Conservation (phyloP, 257 asterid genomes). For the Verbena officinalis region DNA sequence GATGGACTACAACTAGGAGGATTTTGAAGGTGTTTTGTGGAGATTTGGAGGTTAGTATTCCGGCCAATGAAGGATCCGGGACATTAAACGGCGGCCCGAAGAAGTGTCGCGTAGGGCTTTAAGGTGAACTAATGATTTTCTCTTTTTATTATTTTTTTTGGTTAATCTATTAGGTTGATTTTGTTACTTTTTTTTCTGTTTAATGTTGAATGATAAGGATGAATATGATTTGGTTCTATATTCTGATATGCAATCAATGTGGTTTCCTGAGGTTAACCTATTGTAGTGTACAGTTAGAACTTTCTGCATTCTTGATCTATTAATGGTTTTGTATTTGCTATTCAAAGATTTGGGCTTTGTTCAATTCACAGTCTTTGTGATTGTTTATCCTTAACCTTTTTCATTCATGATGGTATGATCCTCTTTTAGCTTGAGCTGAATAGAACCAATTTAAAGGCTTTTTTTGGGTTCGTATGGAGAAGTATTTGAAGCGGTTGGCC, state of each 20-base stretch:
- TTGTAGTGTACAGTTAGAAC: constrained; percentile 30
- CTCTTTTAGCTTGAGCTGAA: constrained; percentile 1
- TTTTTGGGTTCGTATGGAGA: not conserved
- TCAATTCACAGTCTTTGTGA: constrained; percentile 7
- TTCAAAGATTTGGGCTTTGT: constrained; percentile 10
- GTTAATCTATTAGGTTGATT: constrained; percentile 21
- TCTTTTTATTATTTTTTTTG: constrained; percentile 1
- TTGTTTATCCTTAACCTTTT: not conserved
- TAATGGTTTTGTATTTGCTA: constrained; percentile 18
- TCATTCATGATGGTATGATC: not conserved
- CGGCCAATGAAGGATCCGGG: constrained; percentile 47
- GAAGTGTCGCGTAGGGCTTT: constrained; percentile 79
- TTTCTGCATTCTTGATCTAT: constrained; percentile 24
- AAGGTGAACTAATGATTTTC: constrained; percentile 38
- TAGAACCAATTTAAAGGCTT: not conserved
- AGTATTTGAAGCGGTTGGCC: not conserved
- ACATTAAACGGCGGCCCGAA: constrained; percentile 55
- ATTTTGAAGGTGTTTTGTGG: constrained; percentile 72
- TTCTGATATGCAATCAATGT: constrained; percentile 24
- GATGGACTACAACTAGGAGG: constrained; percentile 79
- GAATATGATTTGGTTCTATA: constrained; percentile 26
- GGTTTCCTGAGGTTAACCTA: constrained; percentile 29
- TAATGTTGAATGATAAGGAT: constrained; percentile 37
- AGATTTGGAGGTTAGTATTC: constrained; percentile 50
- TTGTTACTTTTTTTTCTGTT: constrained; percentile 25